Evolutionary conservation across 495 filamentous ascomycete species (phyloP).

Genomic region (Hyaloscypha hepaticicola): DNA sequence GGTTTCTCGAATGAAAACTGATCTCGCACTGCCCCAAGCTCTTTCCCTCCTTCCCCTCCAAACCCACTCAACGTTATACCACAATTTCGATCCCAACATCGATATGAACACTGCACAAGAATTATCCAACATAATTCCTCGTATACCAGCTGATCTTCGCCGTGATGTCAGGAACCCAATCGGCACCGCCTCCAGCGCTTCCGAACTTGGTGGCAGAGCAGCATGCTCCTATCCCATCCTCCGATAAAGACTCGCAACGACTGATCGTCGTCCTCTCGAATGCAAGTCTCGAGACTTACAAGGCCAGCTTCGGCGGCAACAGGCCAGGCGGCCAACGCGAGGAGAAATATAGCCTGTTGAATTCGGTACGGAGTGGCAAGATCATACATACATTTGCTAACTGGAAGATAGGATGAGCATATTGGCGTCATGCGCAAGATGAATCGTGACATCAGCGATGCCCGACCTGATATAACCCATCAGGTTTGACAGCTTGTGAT

Average conservation of each 20-base stretch:
- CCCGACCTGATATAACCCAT: conserved; percentile 94
- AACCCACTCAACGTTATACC: background rate
- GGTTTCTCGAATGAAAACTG: background rate
- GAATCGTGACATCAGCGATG: conserved; percentile 97
- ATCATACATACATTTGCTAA: no score
- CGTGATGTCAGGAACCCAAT: conserved; percentile 69
- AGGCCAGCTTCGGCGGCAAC: conserved; percentile 71
- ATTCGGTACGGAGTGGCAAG: conserved; percentile 68
- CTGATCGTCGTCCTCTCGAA: conserved; percentile 96
- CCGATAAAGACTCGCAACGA: conserved; percentile 84
- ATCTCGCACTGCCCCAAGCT: background rate
- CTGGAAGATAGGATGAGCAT: conserved; percentile 97
- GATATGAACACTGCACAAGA: background rate
- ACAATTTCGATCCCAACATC: background rate
- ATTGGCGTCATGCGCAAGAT: conserved; percentile 99
- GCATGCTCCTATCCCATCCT: conserved; percentile 75
- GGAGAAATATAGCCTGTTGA: conserved; percentile 93
- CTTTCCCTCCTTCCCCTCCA: background rate
- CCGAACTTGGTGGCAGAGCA: conserved; percentile 93
- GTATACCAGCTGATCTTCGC: conserved; percentile 23
- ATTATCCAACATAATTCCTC: conserved; percentile 28
- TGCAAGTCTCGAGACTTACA: conserved; percentile 96
- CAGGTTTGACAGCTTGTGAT: conserved; percentile 65
- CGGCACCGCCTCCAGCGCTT: conserved; percentile 84
- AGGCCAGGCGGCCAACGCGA: conserved; percentile 61